Base-by-base conservation (phyloP, 2,329 filamentous ascomycete species). In the Zymoseptoria brevis region DNA sequence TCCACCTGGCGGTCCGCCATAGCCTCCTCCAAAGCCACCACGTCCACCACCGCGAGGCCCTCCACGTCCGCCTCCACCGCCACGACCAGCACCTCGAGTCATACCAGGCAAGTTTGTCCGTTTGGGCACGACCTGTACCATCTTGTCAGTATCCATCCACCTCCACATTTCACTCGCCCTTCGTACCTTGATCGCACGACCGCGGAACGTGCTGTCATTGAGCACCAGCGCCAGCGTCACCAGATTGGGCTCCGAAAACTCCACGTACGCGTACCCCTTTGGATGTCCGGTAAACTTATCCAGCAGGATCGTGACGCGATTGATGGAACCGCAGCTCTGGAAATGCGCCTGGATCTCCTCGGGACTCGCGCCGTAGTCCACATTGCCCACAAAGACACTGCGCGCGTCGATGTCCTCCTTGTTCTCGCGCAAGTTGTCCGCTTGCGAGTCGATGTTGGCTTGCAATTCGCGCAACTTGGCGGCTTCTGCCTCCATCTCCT, bases 261-360 rank as follows among this genome's bases (percentile, higher is more conserved):
- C 94, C 70, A 99, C 94, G 77, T 99, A 99, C 72, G 94, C 94
- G 78, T 99, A 99, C 66, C 94, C 94, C 81, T 99, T 99, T n/a
- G 94, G 94, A 80, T 97, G 92, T 64, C 94, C 94, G 9, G 92
- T 96, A 73, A 96, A 97, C 80, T 99, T 99, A 79, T 99, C 94
- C 68, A 99, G 79, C 67, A 99, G 80, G 67, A 99, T 99, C 1
- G 94, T 99, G 60, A 99, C 94, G 62, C 94, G 88, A 76, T 99
- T 99, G 80, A 99, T 99, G 67, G 89, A 90, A 61, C 94, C 94
- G 70, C 91, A 96, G 80, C 87, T 95, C 80, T 96, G 91, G 79
- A 99, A 99, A 73, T 99, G 94, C 60, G 91, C 90, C 79, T 99
- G 94, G 60, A 99, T 94, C 79, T 99, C 94, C 77, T 99, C 94